Conservation (phyloP, 2,329 filamentous ascomycete species). For the Pleurostoma richardsiae region DNA sequence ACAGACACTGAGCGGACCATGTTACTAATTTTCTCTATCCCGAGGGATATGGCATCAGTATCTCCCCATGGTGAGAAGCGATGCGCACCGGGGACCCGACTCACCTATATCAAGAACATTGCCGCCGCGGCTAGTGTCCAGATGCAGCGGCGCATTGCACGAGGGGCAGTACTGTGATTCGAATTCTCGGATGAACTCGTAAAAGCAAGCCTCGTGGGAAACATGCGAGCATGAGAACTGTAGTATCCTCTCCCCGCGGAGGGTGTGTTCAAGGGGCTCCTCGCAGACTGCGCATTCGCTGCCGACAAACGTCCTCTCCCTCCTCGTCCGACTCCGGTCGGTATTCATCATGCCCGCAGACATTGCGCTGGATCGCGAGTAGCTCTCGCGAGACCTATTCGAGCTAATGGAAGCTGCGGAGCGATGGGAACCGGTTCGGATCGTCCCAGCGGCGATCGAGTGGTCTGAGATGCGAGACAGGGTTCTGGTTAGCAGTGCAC, state of each 20-base stretch:
- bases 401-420: conserved; percentile 31
- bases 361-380: conserved; percentile 23
- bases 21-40: conserved; percentile 84
- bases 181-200: conserved; percentile 94
- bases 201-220: conserved; percentile 96
- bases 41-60: conserved; percentile 6
- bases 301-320: conserved; percentile 92
- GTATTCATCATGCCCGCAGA: conserved; percentile 66
- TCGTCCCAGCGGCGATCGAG: conserved; percentile 28
- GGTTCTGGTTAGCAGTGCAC: not conserved
- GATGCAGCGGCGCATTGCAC: conserved; percentile 83
- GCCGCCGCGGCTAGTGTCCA: conserved; percentile 88
- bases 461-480: conserved; percentile 22
- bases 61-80: too few relatives aligned
- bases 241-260: conserved; percentile 87
- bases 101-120: conserved; percentile 89
- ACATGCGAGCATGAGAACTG: conserved; percentile 98
- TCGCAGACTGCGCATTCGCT: conserved; percentile 95
- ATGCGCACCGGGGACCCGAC: conserved; percentile 8
- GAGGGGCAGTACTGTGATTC: conserved; percentile 92
- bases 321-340: conserved; percentile 72
- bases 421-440: conserved; percentile 31
- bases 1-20: conserved; percentile 79
- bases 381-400: conserved; percentile 27
- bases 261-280: conserved; percentile 90